Evolutionary conservation across 225 moss, liverwort and hornwort genomes (phyloP).

Genomic region (Polytrichum formosum): DNA sequence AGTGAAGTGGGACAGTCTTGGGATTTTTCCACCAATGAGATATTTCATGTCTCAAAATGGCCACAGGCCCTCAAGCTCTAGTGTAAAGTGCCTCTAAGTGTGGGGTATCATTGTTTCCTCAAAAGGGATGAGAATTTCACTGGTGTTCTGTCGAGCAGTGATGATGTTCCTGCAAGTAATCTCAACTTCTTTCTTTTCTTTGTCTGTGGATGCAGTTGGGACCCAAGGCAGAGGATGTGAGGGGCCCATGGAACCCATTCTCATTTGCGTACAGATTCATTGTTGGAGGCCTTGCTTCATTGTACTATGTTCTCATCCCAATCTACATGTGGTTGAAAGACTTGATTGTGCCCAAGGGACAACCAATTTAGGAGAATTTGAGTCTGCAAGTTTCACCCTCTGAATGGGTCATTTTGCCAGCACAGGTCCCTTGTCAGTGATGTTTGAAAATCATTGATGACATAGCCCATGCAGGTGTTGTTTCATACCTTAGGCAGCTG

Average conservation of each 20-base stretch:
- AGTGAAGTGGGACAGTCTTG: too few relatives aligned
- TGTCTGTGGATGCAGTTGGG: conserved; percentile 55
- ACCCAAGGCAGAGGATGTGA: conserved; percentile 85
- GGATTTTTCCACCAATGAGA: too few relatives aligned
- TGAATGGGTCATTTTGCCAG: conserved; percentile 5
- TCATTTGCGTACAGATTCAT: conserved; percentile 84
- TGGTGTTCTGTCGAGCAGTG: too few relatives aligned
- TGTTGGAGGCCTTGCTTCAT: conserved; percentile 65
- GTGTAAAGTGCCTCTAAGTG: too few relatives aligned
- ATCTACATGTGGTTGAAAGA: conserved; percentile 98
- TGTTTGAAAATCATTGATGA: neutral
- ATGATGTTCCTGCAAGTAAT: too few relatives aligned
- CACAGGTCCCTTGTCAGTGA: neutral
- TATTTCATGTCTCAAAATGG: too few relatives aligned
- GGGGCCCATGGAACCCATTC: conserved; percentile 78
- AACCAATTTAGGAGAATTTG: conserved; percentile 56
- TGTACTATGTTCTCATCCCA: conserved; percentile 81
- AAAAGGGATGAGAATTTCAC: too few relatives aligned
- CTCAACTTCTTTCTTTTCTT: neutral
- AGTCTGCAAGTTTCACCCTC: conserved; percentile 3
- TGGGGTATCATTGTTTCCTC: too few relatives aligned
- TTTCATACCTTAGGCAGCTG: conserved; percentile 1
- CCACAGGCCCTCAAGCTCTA: too few relatives aligned
- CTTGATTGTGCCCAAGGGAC: conserved; percentile 71
- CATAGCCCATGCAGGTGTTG: neutral